These are phyloP conservation scores for Cladosporium phlei DNA, from an alignment of 2,329 filamentous ascomycete species.

Conservation along the genomic window DNA sequence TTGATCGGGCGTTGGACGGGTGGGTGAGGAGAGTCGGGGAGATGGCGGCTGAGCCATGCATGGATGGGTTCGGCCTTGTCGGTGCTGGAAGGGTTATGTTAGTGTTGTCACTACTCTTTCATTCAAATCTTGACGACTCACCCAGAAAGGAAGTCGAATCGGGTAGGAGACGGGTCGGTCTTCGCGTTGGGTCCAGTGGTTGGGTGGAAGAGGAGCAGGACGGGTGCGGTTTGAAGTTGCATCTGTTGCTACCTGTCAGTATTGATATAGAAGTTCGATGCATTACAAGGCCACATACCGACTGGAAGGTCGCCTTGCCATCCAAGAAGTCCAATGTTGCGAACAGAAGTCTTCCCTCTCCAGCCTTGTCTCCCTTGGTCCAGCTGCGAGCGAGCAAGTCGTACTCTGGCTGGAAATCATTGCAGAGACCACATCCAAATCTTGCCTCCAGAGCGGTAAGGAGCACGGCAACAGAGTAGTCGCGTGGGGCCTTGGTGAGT, in stretches of 20 bases:
- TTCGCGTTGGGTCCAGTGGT: slow-evolving; percentile 76
- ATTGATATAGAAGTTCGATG: background rate
- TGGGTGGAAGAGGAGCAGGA: slow-evolving; percentile 81
- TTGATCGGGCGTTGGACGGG: slow-evolving; percentile 79
- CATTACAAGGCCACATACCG: slow-evolving; percentile 51
- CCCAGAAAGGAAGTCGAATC: slow-evolving; percentile 83
- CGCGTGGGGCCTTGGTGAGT: slow-evolving; percentile 70
- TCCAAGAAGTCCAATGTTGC: slow-evolving; percentile 82
- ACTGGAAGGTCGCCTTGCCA: slow-evolving; percentile 79
- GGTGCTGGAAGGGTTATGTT: slow-evolving; percentile 8
- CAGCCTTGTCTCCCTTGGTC: slow-evolving; percentile 75
- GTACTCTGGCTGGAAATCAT: slow-evolving; percentile 92
- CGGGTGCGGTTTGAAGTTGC: slow-evolving; percentile 87
- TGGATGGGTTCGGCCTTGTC: slow-evolving; percentile 71
- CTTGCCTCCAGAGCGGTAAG: slow-evolving; percentile 80
- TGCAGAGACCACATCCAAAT: slow-evolving; percentile 81
- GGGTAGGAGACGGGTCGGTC: slow-evolving; percentile 61
- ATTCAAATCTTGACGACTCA: slow-evolving; percentile 48
- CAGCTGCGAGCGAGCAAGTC: slow-evolving; percentile 81
- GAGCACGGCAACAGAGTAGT: slow-evolving; percentile 78
- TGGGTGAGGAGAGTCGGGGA: slow-evolving; percentile 70
- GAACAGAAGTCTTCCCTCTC: slow-evolving; percentile 69
- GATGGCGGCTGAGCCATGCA: slow-evolving; percentile 70
- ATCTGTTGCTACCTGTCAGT: slow-evolving; percentile 57
- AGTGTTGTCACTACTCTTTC: no score